These are phyloP conservation scores for Paradendryphiella salina DNA, from an alignment of 2,329 filamentous ascomycete genomes.

Conservation along the genomic window DNA sequence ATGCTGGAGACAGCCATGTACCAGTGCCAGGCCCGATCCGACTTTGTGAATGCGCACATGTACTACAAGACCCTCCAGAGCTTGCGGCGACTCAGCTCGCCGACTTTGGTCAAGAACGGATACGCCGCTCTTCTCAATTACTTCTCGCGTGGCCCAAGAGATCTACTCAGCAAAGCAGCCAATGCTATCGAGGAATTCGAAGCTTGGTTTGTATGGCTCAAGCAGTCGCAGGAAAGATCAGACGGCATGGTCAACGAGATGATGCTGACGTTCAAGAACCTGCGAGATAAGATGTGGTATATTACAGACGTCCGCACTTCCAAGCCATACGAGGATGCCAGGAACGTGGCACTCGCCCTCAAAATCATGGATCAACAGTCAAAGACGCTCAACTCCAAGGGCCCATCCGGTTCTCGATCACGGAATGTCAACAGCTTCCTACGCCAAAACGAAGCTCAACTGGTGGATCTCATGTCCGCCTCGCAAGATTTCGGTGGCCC, in stretches of 20 bases:
- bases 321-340: constrained; percentile 81
- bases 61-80: constrained; percentile 84
- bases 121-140: constrained; percentile 74
- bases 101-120: constrained; percentile 66
- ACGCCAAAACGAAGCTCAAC: constrained; percentile 78
- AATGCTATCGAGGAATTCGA: constrained; percentile 77
- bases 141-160: constrained; percentile 70
- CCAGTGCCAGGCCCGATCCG: constrained; percentile 75
- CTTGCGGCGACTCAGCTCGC: constrained; percentile 64
- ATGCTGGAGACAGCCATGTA: constrained; percentile 78
- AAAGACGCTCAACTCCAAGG: constrained; percentile 48
- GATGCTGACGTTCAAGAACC: constrained; percentile 71
- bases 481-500: constrained; percentile 82
- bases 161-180: constrained; percentile 69
- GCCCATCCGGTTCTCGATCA: constrained; percentile 46
- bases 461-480: constrained; percentile 85
- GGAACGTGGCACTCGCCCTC: constrained; percentile 81
- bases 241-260: constrained; percentile 74
- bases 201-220: constrained; percentile 80
- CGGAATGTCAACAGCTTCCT: constrained; percentile 62
- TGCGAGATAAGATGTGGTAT: constrained; percentile 99
- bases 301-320: constrained; percentile 92
- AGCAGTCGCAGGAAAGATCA: constrained; percentile 77
- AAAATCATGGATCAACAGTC: constrained; percentile 78
- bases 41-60: constrained; percentile 80